phyloP scores from a whole-genome alignment of 1,284 basidiomycete species.

The Neolentinus lepideus region DNA sequence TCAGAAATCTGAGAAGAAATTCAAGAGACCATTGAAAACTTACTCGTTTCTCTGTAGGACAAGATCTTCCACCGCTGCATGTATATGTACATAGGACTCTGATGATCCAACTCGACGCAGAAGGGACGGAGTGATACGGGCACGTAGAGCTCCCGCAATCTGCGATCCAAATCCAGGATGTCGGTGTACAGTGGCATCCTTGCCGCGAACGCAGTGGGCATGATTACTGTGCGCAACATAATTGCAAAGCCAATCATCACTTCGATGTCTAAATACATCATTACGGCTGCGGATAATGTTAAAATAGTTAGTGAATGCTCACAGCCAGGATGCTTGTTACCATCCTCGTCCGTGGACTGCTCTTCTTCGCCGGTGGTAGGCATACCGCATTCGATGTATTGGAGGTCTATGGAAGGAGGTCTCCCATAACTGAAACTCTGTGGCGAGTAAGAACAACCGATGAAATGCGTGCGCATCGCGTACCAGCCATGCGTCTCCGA shows the following conservation, averaged over 20 bases:
- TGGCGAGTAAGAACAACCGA: not conserved
- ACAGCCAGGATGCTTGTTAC: constrained; percentile 42
- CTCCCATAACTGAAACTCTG: constrained; percentile 60
- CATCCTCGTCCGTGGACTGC: constrained; percentile 26
- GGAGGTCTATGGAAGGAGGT: constrained; percentile 46
- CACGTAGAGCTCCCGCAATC: constrained; percentile 39
- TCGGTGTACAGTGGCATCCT: constrained; percentile 38
- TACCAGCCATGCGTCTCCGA: constrained; percentile 52
- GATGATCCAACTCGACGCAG: constrained; percentile 15
- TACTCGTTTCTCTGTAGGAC: constrained; percentile 51
- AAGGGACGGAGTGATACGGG: constrained; percentile 38
- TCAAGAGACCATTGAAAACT: constrained; percentile 13
- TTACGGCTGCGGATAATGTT: not conserved
- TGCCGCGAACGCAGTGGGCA: constrained; percentile 46
- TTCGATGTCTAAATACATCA: constrained; percentile 34
- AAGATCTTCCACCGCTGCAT: constrained; percentile 45
- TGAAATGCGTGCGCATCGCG: constrained; percentile 13
- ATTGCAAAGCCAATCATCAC: constrained; percentile 50
- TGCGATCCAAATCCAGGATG: constrained; percentile 35
- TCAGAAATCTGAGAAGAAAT: not conserved
- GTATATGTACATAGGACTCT: constrained; percentile 14
- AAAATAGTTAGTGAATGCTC: constrained; percentile 15
- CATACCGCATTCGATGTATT: constrained; percentile 49
- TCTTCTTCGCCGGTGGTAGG: constrained; percentile 35
- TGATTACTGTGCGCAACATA: constrained; percentile 39